Base-by-base conservation (phyloP, 2,329 filamentous ascomycete genomes). In the Paecilomyces formosus region DNA sequence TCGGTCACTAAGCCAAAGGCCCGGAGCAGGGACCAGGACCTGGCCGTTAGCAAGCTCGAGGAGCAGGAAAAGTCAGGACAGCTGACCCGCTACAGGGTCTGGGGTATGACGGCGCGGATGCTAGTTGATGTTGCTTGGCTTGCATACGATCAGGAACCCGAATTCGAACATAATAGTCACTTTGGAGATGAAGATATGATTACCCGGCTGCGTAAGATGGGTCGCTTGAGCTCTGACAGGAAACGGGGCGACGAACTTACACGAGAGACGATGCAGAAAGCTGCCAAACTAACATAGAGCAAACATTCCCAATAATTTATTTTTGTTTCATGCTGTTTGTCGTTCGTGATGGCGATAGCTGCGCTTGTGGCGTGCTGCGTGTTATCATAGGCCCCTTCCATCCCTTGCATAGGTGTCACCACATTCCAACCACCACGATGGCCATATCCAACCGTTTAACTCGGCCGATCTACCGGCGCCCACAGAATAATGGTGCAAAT, bases 91-190 rank as follows among this genome's bases (percentile, higher is more conserved):
- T 96, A 94, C 75, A 86, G 89, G 65, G 92, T 97, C 3, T 97
- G 92, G 83, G 93, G 93, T 15, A 93, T 97, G 90, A 97, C 93
- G 56, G 93, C 91, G 2, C 81, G 91, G 56, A 93, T 97, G 57
- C 73, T 97, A 57, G 90, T 97, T 4, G 93, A 97, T 75, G 88
- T 89, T 3, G 92, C 93, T 33, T 81, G 90, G 62, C 82, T 96
- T 18, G 93, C 92, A 21, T 97, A 94, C 71, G 88, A 77, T 1
- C 83, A 88, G 75, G 85, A 90, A 70, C 93, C 93, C 3, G 88
- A 91, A 70, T 96, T 96, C 72, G 90, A 95, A 77, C 84, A 85
- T 67, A 84, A 85, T 61, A 79, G 78, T 57, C 81, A 85, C 70
- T 82, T 85, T 66, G 85, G 85, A 0, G 87, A 89, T 64, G 87